Percentiles rank a stretch among this genome's conserved stretches.
Conservation (phyloP, 2,329 filamentous ascomycete genomes). For the Nannizzia gypsea region DNA sequence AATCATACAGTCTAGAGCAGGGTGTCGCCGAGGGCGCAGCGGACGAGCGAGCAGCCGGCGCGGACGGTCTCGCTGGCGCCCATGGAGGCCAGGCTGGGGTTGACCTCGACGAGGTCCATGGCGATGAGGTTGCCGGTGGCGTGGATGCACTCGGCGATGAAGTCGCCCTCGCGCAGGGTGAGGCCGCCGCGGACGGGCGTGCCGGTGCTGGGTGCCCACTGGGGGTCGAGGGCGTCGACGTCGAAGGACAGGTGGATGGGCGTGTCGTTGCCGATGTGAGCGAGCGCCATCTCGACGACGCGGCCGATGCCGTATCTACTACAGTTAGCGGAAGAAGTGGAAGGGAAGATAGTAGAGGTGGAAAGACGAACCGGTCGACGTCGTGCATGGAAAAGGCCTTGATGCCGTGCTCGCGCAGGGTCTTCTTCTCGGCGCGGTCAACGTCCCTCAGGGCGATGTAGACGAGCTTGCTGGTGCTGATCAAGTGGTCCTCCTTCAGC, state of each 20-base stretch:
- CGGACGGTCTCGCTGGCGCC: constrained; percentile 78
- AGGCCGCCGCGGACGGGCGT: constrained; percentile 88
- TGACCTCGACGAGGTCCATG: constrained; percentile 74
- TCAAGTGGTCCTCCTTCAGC: constrained; percentile 50
- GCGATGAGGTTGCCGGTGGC: constrained; percentile 66
- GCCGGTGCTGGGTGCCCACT: constrained; percentile 92
- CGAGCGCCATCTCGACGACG: constrained; percentile 97
- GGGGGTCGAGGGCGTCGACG: constrained; percentile 88
- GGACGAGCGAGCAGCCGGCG: constrained; percentile 79
- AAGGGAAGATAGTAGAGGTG: not conserved
- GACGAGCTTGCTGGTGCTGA: constrained; percentile 73
- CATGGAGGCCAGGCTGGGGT: constrained; percentile 55
- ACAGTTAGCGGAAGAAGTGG: not conserved
- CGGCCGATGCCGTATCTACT: constrained; percentile 77
- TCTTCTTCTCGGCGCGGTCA: constrained; percentile 84
- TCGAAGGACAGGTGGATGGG: constrained; percentile 97
- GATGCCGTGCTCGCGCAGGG: constrained; percentile 77
- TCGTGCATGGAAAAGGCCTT: constrained; percentile 99
- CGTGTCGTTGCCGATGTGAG: constrained; percentile 84
- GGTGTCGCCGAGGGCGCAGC: constrained; percentile 86
- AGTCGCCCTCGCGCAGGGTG: constrained; percentile 90
- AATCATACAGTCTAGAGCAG: constrained; percentile 47
- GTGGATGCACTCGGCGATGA: constrained; percentile 81
- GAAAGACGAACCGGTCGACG: constrained; percentile 57
- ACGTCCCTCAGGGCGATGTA: constrained; percentile 95